Evolutionary conservation across 1,139 yeast species (phyloP).

Genomic region (Lizanozyma gosingica): DNA sequence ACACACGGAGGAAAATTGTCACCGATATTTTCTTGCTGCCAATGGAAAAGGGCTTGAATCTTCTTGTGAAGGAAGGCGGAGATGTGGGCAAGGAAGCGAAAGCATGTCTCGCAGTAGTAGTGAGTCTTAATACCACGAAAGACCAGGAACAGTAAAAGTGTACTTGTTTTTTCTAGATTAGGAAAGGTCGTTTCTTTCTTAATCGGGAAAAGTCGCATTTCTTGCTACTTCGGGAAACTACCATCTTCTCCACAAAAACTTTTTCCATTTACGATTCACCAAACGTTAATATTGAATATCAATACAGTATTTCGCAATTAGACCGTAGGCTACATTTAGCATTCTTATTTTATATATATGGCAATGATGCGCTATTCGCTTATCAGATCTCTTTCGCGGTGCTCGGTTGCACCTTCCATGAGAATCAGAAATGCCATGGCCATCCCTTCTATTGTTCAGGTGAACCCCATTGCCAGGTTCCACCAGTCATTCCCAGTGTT

Average conservation of each 20-base stretch:
- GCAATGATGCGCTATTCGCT: neutral
- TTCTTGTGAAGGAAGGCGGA: constrained; percentile 62
- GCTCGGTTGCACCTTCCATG: neutral
- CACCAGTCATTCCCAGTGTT: constrained; percentile 2
- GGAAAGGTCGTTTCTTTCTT: no score
- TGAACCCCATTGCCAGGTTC: constrained; percentile 1
- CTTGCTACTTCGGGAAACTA: no score
- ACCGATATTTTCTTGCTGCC: constrained; percentile 44
- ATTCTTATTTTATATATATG: no score
- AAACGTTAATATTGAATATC: no score
- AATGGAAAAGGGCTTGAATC: constrained; percentile 42
- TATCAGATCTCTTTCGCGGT: neutral
- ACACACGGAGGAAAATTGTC: constrained; percentile 51
- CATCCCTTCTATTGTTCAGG: neutral
- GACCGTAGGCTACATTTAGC: no score
- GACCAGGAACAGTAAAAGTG: no score
- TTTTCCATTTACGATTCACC: no score
- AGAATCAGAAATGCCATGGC: neutral
- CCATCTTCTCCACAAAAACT: no score
- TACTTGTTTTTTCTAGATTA: no score
- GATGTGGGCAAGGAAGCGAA: constrained; percentile 59
- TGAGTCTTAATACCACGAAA: no score
- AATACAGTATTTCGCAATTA: no score
- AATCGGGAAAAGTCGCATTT: no score
- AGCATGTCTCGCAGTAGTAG: neutral